Conservation (phyloP, 2,329 filamentous ascomycete genomes). For the Penicillium vulpinum region DNA sequence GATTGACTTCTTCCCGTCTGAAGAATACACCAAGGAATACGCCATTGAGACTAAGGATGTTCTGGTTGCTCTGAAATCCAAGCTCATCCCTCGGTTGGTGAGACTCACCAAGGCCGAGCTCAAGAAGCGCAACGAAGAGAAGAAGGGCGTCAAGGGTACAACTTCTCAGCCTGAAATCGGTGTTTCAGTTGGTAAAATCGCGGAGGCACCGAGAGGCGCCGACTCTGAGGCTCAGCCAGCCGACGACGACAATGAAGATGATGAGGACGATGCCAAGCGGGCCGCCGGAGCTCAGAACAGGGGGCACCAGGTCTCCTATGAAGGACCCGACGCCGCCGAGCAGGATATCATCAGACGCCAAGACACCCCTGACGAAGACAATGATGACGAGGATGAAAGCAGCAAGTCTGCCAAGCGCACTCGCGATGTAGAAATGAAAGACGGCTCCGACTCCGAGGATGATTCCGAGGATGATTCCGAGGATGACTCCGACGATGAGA, state of each 20-base stretch:
- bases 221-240: slow-evolving; percentile 60
- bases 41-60: slow-evolving; percentile 79
- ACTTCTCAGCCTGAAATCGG: slow-evolving; percentile 77
- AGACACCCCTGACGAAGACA: slow-evolving; percentile 56
- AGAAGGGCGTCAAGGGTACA: slow-evolving; percentile 55
- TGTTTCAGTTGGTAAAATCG: slow-evolving; percentile 58
- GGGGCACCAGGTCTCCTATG: slow-evolving; percentile 81
- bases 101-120: slow-evolving; percentile 73
- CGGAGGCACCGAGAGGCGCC: slow-evolving; percentile 51
- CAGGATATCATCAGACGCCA: slow-evolving; percentile 70
- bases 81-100: slow-evolving; percentile 72
- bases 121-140: slow-evolving; percentile 69
- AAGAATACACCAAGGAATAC: slow-evolving; percentile 83
- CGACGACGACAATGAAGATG: slow-evolving; percentile 72
- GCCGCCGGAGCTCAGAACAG: slow-evolving; percentile 68
- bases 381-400: slow-evolving; percentile 54
- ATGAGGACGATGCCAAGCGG: slow-evolving; percentile 69
- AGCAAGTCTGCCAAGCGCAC: slow-evolving; percentile 27
- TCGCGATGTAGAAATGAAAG: slow-evolving; percentile 40
- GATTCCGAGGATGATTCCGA: slow-evolving; percentile 46
- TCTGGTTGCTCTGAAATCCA: slow-evolving; percentile 73
- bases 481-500: slow-evolving; percentile 46
- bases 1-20: slow-evolving; percentile 77
- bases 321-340: slow-evolving; percentile 90
- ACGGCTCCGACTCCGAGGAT: slow-evolving; percentile 36